These are phyloP conservation scores for Talaromyces liani DNA, from an alignment of 495 filamentous ascomycete species.

Conservation along the genomic window DNA sequence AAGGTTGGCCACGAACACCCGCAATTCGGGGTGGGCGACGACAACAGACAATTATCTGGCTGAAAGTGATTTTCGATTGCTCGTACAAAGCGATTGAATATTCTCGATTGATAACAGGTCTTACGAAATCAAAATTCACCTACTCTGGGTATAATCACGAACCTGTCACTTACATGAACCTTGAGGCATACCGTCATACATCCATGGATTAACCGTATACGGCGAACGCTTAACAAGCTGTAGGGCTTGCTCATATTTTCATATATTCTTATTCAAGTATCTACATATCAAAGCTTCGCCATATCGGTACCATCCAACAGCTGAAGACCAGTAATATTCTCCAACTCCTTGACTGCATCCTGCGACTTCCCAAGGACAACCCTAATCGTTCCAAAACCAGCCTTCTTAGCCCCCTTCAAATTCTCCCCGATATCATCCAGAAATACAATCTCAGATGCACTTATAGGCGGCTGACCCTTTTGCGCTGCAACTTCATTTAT, in stretches of 20 bases:
- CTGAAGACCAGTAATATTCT: constrained; percentile 47
- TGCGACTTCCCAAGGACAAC: constrained; percentile 70
- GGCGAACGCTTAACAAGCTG: too few species aligned
- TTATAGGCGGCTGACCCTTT: constrained; percentile 46
- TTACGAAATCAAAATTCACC: not conserved
- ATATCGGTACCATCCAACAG: constrained; percentile 40
- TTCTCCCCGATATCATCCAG: constrained; percentile 96
- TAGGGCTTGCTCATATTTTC: not conserved
- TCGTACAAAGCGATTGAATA: not conserved
- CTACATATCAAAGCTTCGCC: constrained; percentile 27
- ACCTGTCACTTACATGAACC: too few species aligned
- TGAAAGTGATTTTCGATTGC: not conserved
- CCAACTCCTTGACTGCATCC: constrained; percentile 67
- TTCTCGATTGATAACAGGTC: not conserved
- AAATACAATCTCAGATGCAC: constrained; percentile 69
- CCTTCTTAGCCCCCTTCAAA: constrained; percentile 65
- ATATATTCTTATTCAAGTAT: not conserved
- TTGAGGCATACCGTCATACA: not conserved
- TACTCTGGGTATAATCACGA: too few species aligned
- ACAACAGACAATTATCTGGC: constrained; percentile 4
- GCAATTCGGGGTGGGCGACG: constrained; percentile 36
- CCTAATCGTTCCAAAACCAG: constrained; percentile 77
- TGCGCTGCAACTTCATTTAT: constrained; percentile 53
- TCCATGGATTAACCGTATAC: too few species aligned
- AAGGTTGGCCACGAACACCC: constrained; percentile 9